Percentiles rank a stretch among this genome's conserved stretches.
Evolutionary conservation across 805 yeast genomes (phyloP).

Genomic region (Lachancea cidri): DNA sequence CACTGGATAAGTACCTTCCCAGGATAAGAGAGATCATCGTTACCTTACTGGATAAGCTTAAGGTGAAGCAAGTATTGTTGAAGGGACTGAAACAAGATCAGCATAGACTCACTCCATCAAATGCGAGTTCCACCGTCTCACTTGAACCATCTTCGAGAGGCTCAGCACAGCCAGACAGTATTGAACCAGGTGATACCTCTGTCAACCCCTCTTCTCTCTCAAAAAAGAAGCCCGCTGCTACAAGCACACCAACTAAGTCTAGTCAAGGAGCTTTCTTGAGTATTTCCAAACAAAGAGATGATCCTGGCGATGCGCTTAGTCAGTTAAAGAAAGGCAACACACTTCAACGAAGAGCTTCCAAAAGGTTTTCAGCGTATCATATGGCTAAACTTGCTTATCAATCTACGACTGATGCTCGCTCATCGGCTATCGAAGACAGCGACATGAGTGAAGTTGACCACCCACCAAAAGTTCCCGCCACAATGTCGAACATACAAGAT

Average conservation of each 20-base stretch:
- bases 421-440: background rate
- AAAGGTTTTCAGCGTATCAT: conserved; percentile 90
- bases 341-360: conserved; percentile 86
- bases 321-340: conserved; percentile 80
- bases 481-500: background rate
- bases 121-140: background rate
- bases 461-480: background rate
- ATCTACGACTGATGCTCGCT: conserved; percentile 24
- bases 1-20: conserved; percentile 75
- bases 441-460: background rate
- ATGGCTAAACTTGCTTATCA: conserved; percentile 65
- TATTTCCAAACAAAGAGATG: conserved; percentile 10
- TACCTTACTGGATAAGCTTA: conserved; percentile 69
- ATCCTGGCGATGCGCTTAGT: conserved; percentile 53
- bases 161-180: conserved; percentile 1
- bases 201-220: background rate
- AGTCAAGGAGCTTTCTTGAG: conserved; percentile 10
- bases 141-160: background rate
- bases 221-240: conserved; percentile 6
- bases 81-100: conserved; percentile 22
- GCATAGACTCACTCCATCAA: conserved; percentile 1
- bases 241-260: conserved; percentile 8
- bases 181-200: background rate
- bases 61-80: conserved; percentile 61
- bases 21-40: conserved; percentile 82